Evolutionary conservation across 2,329 filamentous ascomycete genomes (phyloP).

Genomic region (Beauveria australis): DNA sequence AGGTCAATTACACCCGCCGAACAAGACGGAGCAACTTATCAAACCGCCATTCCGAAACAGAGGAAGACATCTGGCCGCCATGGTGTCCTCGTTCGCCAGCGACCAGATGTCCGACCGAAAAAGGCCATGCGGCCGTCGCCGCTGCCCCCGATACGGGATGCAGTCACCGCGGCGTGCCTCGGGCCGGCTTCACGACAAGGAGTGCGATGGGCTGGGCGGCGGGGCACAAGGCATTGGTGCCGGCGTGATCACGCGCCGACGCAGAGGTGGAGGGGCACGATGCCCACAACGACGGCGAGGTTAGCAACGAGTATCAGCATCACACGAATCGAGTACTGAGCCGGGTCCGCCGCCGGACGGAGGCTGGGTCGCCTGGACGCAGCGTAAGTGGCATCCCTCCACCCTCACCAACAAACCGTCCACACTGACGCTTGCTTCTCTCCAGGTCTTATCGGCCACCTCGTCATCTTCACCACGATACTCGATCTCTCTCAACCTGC

Average conservation of each 20-base stretch:
- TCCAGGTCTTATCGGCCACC: conserved; percentile 24
- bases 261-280: neutral
- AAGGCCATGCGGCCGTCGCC: neutral
- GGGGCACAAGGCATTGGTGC: conserved; percentile 7
- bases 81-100: neutral
- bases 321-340: conserved; percentile 28
- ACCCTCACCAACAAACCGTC: neutral
- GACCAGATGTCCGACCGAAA: neutral
- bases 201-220: conserved; percentile 1
- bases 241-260: neutral
- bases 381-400: conserved; percentile 24
- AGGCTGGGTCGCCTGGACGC: conserved; percentile 38
- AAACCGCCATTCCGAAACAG: too few species aligned
- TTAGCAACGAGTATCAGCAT: neutral
- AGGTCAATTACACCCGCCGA: neutral
- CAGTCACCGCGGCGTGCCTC: too few species aligned
- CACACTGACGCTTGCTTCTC: neutral
- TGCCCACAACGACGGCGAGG: neutral
- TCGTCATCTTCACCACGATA: conserved; percentile 40
- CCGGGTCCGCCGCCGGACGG: conserved; percentile 44
- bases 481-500: conserved; percentile 38
- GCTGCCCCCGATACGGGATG: neutral
- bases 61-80: neutral
- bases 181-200: neutral
- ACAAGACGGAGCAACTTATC: too few species aligned